Conservation (phyloP, 257 asterid species). For the Thymus quinquecostatus region DNA sequence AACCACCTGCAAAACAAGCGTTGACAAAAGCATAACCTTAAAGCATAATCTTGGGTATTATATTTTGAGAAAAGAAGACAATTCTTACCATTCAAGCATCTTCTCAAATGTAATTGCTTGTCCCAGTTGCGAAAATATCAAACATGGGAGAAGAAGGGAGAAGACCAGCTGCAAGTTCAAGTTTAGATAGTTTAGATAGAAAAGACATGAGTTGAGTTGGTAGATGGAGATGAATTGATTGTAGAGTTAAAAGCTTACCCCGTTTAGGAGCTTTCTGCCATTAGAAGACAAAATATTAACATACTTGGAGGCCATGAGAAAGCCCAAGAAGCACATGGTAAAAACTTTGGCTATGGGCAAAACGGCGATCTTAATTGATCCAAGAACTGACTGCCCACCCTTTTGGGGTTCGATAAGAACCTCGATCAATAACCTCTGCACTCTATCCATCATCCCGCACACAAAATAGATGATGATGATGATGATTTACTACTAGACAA, state of each 20-base stretch:
- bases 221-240: no score
- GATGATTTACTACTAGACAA: no score
- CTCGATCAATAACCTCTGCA: slow-evolving; percentile 61
- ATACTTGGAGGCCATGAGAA: slow-evolving; percentile 92
- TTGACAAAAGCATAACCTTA: no score
- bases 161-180: slow-evolving; percentile 73
- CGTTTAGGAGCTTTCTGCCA: slow-evolving; percentile 97
- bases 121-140: slow-evolving; percentile 96
- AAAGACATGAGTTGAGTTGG: no score
- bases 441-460: slow-evolving; percentile 51
- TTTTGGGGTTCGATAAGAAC: slow-evolving; percentile 67
- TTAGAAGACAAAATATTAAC: slow-evolving; percentile 80
- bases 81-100: slow-evolving; percentile 72
- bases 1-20: slow-evolving; percentile 80
- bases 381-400: slow-evolving; percentile 80
- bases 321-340: slow-evolving; percentile 88
- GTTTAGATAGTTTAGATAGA: no score
- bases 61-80: background rate
- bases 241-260: slow-evolving; percentile 51
- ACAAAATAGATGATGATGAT: background rate
- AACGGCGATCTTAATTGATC: slow-evolving; percentile 85
- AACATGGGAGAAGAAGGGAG: slow-evolving; percentile 95
- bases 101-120: slow-evolving; percentile 79
- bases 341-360: slow-evolving; percentile 95
- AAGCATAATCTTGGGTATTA: no score